Percentiles rank a stretch among this genome's conserved stretches.
These are phyloP conservation scores for Penicillium sp. DNA, from an alignment of 2,329 filamentous ascomycete species.

Conservation along the genomic window DNA sequence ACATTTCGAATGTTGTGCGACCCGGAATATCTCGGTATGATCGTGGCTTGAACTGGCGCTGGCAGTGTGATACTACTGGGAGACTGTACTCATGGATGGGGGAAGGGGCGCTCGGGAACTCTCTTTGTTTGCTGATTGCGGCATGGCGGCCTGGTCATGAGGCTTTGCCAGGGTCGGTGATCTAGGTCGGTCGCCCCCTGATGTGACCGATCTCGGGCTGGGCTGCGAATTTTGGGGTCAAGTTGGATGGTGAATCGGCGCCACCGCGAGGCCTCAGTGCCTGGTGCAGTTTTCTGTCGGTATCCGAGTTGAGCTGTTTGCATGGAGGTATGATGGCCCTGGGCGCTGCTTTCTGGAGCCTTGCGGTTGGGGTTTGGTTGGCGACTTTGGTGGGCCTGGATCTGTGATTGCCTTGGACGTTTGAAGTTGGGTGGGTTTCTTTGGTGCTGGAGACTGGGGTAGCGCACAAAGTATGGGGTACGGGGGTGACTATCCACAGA, in stretches of 20 bases:
- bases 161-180: constrained; percentile 2
- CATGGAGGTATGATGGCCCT: not conserved
- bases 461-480: not conserved
- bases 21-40: constrained; percentile 19
- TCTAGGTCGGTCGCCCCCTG: constrained; percentile 14
- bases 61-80: constrained; percentile 9
- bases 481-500: not conserved
- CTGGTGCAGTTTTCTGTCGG: not conserved
- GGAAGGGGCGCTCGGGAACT: not conserved
- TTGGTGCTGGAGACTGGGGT: not conserved
- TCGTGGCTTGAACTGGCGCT: constrained; percentile 20
- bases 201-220: not conserved
- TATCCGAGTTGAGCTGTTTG: not conserved
- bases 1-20: constrained; percentile 11
- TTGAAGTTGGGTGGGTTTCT: not conserved
- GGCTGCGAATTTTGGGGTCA: not conserved
- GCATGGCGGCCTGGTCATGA: constrained; percentile 15
- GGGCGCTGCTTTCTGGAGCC: not conserved
- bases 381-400: not conserved
- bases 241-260: not conserved
- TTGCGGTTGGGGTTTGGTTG: not conserved
- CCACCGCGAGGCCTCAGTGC: not conserved
- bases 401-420: not conserved
- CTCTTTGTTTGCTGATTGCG: constrained; percentile 20
- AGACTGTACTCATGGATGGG: not conserved